Evolutionary conservation across 2,329 filamentous ascomycete species (phyloP), one percentile per base, ranked within the genome.

Genomic region (Cladosporium sp.): DNA sequence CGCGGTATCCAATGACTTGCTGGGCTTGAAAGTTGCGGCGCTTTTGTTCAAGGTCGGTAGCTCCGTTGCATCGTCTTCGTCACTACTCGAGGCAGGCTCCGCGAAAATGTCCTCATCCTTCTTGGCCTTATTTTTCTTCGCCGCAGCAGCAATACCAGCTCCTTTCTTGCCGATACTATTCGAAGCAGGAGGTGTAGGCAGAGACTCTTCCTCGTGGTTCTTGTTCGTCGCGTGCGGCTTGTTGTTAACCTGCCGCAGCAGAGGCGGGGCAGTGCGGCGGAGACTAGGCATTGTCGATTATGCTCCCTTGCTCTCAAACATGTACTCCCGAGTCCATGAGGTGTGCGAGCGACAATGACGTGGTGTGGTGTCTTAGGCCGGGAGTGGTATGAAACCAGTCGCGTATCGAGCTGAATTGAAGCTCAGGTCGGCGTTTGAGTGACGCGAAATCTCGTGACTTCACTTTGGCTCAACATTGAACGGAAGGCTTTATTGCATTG

Each of bases 201-300:
- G 54, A 11, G 26, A 30, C 49, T 77, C 73, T 28, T 51, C 58
- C 30, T 76, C 74, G 59, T 81, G 78, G 56, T 80, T 75, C 1
- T 78, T 71, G 5, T 71, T 64, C 6, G 67, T 73, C 21, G 78
- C 79, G 70, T 81, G 77, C 30, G 69, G 69, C 63, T 74, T 75
- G 34, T 73, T 72, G 1, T 66, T 57, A 5, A 80, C 77, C 6
- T 14, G 72, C 10, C 64, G 65, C 8, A 81, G 70, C 8, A 81
- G 70, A n/a, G 60, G 60, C 5, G 28, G 8, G n/a, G 60, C 48
- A 23, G 39, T 46, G 43, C 46, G 43, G 32, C 49, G 23, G 60
- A 63, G 60, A 8, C 23, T 32, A 18, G 49, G 49, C 60, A 63
- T 63, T 21, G 1, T 54, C 10, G 5, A 39, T 36, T 23, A 16